Percentiles rank a stretch among this genome's conserved stretches.
These are phyloP conservation scores for Flammula alnicola DNA, from an alignment of 1,284 basidiomycete species.

Conservation along the genomic window DNA sequence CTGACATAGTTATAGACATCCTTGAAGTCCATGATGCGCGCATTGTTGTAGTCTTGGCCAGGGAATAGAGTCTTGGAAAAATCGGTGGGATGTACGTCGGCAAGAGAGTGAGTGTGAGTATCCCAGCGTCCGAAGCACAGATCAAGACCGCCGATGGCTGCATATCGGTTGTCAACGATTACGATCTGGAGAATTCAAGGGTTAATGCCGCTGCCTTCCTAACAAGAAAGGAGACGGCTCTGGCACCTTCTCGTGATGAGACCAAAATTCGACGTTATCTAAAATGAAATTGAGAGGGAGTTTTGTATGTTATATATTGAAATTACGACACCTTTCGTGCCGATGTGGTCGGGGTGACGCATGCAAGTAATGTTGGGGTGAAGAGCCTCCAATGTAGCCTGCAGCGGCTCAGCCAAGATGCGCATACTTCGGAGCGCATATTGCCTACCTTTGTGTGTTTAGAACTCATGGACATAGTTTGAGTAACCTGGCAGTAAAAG, in stretches of 20 bases:
- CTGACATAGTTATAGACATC: constrained; percentile 81
- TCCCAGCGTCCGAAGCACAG: constrained; percentile 97
- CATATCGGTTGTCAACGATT: constrained; percentile 85
- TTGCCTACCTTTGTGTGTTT: constrained; percentile 77
- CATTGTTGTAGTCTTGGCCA: constrained; percentile 94
- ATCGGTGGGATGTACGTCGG: constrained; percentile 88
- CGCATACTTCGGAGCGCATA: not conserved
- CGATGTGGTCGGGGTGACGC: constrained; percentile 90
- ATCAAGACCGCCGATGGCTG: constrained; percentile 86
- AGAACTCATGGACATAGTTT: constrained; percentile 88
- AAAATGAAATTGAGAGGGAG: constrained; percentile 7
- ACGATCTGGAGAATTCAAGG: constrained; percentile 52
- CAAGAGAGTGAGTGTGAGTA: constrained; percentile 82
- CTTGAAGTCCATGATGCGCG: constrained; percentile 81
- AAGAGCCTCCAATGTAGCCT: constrained; percentile 80
- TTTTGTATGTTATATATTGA: not conserved
- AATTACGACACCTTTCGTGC: constrained; percentile 61
- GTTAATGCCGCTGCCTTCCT: too few species aligned
- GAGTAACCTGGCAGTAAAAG: constrained; percentile 66
- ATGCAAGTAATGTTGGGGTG: constrained; percentile 87
- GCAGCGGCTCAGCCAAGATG: not conserved
- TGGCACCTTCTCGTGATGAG: constrained; percentile 81
- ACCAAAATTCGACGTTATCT: constrained; percentile 83
- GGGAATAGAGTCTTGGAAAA: constrained; percentile 86
- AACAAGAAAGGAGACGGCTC: too few species aligned